Conservation (phyloP, 73 alveolate genomes). For the Paramecium primaurelia region DNA sequence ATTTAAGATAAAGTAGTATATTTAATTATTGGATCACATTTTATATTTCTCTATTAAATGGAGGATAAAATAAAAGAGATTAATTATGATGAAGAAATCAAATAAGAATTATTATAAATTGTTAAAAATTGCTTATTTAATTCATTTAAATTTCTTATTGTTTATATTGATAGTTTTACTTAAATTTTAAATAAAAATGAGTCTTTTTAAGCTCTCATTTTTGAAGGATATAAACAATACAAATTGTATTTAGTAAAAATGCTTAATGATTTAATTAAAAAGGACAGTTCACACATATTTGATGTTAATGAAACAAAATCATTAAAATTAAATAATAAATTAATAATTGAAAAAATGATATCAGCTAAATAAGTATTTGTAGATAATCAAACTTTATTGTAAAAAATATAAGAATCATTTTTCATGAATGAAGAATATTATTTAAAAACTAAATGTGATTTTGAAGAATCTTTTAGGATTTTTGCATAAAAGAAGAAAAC, state of each 20-base stretch:
- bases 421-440: conserved; percentile 5
- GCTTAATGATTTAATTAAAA: conserved; percentile 9
- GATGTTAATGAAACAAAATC: conserved; percentile 26
- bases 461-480: not conserved
- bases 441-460: not conserved
- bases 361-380: not conserved
- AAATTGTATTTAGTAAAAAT: not conserved
- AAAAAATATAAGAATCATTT: not conserved
- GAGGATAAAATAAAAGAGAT: not conserved
- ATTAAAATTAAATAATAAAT: not conserved
- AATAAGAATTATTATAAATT: not conserved
- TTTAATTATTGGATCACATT: conserved; percentile 19
- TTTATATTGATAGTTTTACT: not conserved
- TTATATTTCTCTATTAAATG: not conserved
- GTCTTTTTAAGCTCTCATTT: not conserved
- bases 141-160: not conserved
- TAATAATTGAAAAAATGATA: not conserved
- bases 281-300: not conserved
- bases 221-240: not conserved
- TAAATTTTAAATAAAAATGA: not conserved
- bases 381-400: not conserved
- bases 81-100: not conserved
- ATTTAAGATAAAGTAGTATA: not conserved
- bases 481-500: not conserved
- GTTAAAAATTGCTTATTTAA: not conserved